These are phyloP conservation scores for Penicillium sumatraense DNA, from an alignment of 2,329 filamentous ascomycete genomes.

Conservation along the genomic window DNA sequence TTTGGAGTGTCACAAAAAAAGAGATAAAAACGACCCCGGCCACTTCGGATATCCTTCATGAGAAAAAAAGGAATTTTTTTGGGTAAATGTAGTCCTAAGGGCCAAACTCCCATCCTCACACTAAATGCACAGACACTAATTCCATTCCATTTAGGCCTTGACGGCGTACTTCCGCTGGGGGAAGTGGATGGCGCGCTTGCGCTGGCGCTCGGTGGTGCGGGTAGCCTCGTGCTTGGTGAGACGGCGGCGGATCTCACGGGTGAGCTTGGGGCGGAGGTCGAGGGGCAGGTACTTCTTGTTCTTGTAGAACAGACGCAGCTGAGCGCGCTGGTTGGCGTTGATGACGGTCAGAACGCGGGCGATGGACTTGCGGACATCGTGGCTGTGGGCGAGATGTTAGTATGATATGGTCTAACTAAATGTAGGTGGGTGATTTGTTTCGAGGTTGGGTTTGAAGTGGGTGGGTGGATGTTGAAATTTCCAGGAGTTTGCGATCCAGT, in stretches of 20 bases:
- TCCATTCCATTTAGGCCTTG: constrained; percentile 71
- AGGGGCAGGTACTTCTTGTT: constrained; percentile 99
- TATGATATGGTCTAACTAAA: constrained; percentile 5
- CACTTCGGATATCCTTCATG: constrained; percentile 38
- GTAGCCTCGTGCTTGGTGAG: constrained; percentile 89
- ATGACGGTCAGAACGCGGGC: constrained; percentile 98
- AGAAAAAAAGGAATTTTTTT: constrained; percentile 27
- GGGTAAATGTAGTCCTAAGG: constrained; percentile 32
- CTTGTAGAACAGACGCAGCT: constrained; percentile 99
- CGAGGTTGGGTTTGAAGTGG: not conserved
- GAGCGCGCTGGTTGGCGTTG: constrained; percentile 98
- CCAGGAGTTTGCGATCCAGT: not conserved
- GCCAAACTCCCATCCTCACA: constrained; percentile 13
- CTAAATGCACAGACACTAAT: not conserved
- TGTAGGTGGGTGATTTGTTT: constrained; percentile 5
- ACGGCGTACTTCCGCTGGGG: constrained; percentile 98
- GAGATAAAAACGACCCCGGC: constrained; percentile 37
- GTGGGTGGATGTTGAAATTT: not conserved
- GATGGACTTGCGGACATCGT: constrained; percentile 99
- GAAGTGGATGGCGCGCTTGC: constrained; percentile 96
- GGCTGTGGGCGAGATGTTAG: constrained; percentile 59
- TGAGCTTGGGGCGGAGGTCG: constrained; percentile 98
- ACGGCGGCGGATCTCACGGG: constrained; percentile 94
- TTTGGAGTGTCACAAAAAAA: constrained; percentile 33
- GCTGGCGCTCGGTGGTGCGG: constrained; percentile 86